Conservation (phyloP, 805 yeast species). For the Maudiozyma saulgeensis region DNA sequence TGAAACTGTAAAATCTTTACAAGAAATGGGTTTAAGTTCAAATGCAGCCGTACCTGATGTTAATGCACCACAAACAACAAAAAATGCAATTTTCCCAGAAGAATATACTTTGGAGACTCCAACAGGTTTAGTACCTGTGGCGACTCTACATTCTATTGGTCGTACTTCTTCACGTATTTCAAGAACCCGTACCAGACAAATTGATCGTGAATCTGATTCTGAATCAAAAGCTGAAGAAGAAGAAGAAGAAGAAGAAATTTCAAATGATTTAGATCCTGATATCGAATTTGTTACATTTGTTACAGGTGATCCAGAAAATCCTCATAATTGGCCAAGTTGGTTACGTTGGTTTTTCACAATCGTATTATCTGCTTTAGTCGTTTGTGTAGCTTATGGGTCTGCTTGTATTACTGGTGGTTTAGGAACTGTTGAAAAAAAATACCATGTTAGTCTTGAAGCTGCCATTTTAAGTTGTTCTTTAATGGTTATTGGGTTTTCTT, state of each 20-base stretch:
- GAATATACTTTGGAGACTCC: conserved; percentile 82
- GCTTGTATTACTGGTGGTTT: conserved; percentile 85
- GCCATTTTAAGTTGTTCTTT: conserved; percentile 71
- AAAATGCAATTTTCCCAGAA: conserved; percentile 78
- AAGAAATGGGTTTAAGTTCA: conserved; percentile 50
- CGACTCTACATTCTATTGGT: conserved; percentile 60
- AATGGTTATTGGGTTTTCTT: conserved; percentile 81
- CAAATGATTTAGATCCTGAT: conserved; percentile 45
- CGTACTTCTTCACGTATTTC: conserved; percentile 35
- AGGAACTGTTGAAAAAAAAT: conserved; percentile 53
- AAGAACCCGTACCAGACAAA: conserved; percentile 32
- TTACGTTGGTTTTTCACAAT: conserved; percentile 60
- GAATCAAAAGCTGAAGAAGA: conserved; percentile 6
- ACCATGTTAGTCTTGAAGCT: conserved; percentile 66
- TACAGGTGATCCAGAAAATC: conserved; percentile 77
- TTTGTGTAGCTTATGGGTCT: conserved; percentile 89
- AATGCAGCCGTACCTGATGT: conserved; percentile 47
- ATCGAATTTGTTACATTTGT: conserved; percentile 79
- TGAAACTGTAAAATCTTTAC: conserved; percentile 66
- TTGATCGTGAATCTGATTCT: conserved; percentile 10
- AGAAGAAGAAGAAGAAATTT: conserved; percentile 12
- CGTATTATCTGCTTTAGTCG: conserved; percentile 59
- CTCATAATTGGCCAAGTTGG: conserved; percentile 66
- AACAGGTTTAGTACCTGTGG: conserved; percentile 79
- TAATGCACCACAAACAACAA: conserved; percentile 42